A percentile compares a stretch with the other conserved stretches of the same genome.
These are phyloP conservation scores for Nasturtium officinale DNA, from an alignment of 345 rosid genomes.

Conservation along the genomic window DNA sequence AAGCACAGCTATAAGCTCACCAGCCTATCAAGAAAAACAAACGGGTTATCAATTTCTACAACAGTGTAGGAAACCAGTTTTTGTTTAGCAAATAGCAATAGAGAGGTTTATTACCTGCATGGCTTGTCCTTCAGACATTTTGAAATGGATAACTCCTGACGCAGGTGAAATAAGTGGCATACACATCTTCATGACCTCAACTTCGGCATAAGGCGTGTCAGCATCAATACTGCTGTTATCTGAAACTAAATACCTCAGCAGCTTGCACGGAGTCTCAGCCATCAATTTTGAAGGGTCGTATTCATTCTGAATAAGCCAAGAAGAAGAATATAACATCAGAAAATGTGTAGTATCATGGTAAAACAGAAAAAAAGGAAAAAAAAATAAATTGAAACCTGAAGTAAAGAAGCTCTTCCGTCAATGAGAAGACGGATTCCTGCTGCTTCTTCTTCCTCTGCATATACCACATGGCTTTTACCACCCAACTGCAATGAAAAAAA, in stretches of 20 bases:
- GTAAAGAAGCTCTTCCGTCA: conserved; percentile 98
- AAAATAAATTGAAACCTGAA: conserved; percentile 56
- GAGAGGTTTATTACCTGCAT: conserved; percentile 80
- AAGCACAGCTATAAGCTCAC: conserved; percentile 95
- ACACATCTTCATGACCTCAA: conserved; percentile 99
- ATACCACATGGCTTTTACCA: conserved; percentile 98
- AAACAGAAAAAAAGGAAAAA: conserved; percentile 21
- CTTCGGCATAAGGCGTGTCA: conserved; percentile 94
- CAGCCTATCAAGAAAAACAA: conserved; percentile 64
- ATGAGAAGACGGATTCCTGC: conserved; percentile 99
- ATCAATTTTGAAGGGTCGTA: conserved; percentile 96
- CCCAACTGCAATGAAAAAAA: conserved; percentile 63
- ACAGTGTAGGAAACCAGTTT: background rate
- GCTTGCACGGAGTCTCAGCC: conserved; percentile 99
- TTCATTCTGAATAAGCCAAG: conserved; percentile 69
- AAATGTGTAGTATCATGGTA: too few species aligned
- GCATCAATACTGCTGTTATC: conserved; percentile 94
- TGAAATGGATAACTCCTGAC: conserved; percentile 77
- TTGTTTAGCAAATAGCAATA: background rate
- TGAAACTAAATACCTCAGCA: conserved; percentile 83
- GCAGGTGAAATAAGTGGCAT: conserved; percentile 99
- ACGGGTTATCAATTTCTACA: background rate
- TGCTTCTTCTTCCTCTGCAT: conserved; percentile 99
- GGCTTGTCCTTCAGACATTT: conserved; percentile 98
- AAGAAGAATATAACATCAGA: too few species aligned